A percentile compares a stretch with the other conserved stretches of the same genome.
phyloP scores from a whole-genome alignment of 495 filamentous ascomycete species.

The Aspergillus homomorphus region DNA sequence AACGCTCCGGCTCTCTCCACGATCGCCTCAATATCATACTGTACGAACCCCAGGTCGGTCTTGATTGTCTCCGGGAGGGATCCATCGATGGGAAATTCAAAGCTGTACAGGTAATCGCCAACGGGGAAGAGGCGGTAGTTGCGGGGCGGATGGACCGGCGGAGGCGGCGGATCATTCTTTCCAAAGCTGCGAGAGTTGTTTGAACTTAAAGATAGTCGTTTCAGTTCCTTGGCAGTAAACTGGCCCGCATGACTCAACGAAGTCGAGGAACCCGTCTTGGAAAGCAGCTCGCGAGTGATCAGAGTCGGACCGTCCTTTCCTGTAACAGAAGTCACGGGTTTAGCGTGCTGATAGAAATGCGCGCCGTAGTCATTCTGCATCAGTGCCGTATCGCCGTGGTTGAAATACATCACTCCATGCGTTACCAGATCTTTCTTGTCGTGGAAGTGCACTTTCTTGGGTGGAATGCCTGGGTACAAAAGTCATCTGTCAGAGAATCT shows the following conservation, averaged over 20 bases:
- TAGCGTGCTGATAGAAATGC: conserved; percentile 44
- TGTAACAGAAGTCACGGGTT: conserved; percentile 40
- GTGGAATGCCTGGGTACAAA: conserved; percentile 71
- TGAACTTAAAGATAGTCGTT: conserved; percentile 72
- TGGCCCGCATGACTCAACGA: conserved; percentile 29
- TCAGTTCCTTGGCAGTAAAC: conserved; percentile 49
- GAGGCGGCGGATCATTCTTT: conserved; percentile 66
- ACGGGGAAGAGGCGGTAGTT: conserved; percentile 88
- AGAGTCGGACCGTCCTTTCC: conserved; percentile 45
- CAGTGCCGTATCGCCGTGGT: conserved; percentile 56
- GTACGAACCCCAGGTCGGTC: conserved; percentile 82
- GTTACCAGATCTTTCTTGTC: conserved; percentile 64
- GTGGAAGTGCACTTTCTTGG: conserved; percentile 75
- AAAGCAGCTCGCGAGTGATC: conserved; percentile 42
- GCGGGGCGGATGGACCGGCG: conserved; percentile 68
- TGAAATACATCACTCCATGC: conserved; percentile 47
- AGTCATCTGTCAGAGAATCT: conserved; percentile 12
- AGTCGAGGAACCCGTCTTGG: conserved; percentile 37
- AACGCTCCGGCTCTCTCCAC: conserved; percentile 92
- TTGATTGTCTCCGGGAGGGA: conserved; percentile 88
- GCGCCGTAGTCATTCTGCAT: conserved; percentile 61
- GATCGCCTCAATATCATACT: conserved; percentile 83
- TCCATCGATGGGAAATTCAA: conserved; percentile 91
- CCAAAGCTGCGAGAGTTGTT: conserved; percentile 81
- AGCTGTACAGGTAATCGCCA: conserved; percentile 90